Evolutionary conservation across 164 flowering plant genomes (phyloP), one percentile per base, ranked within the genome.

Genomic region (Piper betle): DNA sequence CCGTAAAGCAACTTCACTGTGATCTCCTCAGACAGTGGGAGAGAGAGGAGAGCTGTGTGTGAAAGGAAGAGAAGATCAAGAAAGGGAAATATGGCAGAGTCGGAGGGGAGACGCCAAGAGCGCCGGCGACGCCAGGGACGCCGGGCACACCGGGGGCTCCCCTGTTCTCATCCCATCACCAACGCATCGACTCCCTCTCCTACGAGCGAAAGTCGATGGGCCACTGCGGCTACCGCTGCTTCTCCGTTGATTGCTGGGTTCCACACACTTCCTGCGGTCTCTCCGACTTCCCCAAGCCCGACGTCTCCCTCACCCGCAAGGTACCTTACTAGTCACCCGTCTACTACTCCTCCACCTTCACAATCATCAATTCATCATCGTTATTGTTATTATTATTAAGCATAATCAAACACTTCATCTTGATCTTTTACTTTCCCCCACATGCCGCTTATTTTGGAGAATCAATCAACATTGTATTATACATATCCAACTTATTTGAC

Each of bases 251-350:
- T 17, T 76, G 75, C 0, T 69, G 66, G 64, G 76, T 85, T 19
- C 72, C 83, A 17, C 63, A 73, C 38, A 63, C 78, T 57, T 81
- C 66, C 5, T 86, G 96, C 76, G n/a, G n/a, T n/a, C 65, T 86
- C 80, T 59, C 81, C 54, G 90, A 91, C 63, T 77, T 91, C 62
- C 77, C 91, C 7, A 66, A 64, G 0, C 87, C 96, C 6, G 80
- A 76, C 58, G 77, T 91, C 71, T 86, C 96, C 19, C 94, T 91
- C 70, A 79, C 94, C 39, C 79, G 92, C 67, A 91, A 91, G 97
- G 97, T 87, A 52, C 55, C 56, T 15, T 15, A 6, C 12, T 7
- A 10, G 2, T 3, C 50, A 10, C n/a, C n/a, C n/a, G n/a, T n/a
- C n/a, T n/a, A n/a, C n/a, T n/a, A n/a, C n/a, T n/a, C n/a, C n/a